Percentiles rank a stretch among this genome's conserved stretches.
phyloP scores from a whole-genome alignment of 371 early-diverging fungal species.

The Amoeboaphelidium occidentale region DNA sequence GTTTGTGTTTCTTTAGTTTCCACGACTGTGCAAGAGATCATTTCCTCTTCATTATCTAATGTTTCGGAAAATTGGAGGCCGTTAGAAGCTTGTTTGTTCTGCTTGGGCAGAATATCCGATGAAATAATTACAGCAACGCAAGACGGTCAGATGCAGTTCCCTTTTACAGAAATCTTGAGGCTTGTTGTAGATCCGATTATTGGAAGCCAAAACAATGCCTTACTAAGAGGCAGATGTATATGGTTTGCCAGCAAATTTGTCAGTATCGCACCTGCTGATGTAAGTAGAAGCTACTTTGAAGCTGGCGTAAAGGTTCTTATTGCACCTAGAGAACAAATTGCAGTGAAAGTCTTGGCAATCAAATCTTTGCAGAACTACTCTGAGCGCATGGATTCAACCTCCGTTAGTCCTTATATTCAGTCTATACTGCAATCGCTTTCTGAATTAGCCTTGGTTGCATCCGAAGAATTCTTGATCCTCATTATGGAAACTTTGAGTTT shows the following conservation, averaged over 20 bases:
- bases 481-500: too few species aligned
- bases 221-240: slow-evolving; percentile 64
- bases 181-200: slow-evolving; percentile 28
- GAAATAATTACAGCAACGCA: slow-evolving; percentile 28
- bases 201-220: slow-evolving; percentile 30
- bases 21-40: not conserved
- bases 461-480: too few species aligned
- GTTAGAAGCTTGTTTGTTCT: slow-evolving; percentile 50
- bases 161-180: slow-evolving; percentile 38
- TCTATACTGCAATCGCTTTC: too few species aligned
- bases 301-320: slow-evolving; percentile 43
- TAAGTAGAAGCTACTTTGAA: slow-evolving; percentile 35
- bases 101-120: slow-evolving; percentile 33
- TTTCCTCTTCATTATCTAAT: slow-evolving; percentile 15
- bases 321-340: slow-evolving; percentile 25
- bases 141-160: slow-evolving; percentile 24
- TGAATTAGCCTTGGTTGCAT: too few species aligned
- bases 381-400: too few species aligned
- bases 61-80: slow-evolving; percentile 39
- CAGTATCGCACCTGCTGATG: slow-evolving; percentile 31
- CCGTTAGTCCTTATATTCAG: too few species aligned
- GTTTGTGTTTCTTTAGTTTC: not conserved
- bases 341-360: slow-evolving; percentile 50
- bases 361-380: slow-evolving; percentile 45
- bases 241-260: slow-evolving; percentile 62